Evolutionary conservation across 2,329 filamentous ascomycete species (phyloP).

Genomic region (Ascocoryne sarcoides): DNA sequence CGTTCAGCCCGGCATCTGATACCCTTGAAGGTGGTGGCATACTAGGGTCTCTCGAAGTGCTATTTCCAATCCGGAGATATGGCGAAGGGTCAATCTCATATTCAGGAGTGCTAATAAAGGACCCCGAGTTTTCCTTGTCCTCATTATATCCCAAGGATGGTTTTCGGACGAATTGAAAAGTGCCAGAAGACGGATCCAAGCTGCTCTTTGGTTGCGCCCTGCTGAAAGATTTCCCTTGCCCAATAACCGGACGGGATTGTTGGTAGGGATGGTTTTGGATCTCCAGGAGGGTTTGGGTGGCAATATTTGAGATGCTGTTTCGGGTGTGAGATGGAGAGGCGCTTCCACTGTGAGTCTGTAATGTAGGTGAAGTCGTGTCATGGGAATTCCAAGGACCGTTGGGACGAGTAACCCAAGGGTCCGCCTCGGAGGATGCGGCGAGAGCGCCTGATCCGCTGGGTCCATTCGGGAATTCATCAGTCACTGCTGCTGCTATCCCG

Average conservation of each 20-base stretch:
- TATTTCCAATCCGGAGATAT: slow-evolving; percentile 37
- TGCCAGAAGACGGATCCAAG: slow-evolving; percentile 37
- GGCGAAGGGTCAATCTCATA: slow-evolving; percentile 21
- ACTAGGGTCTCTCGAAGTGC: slow-evolving; percentile 44
- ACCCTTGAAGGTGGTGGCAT: slow-evolving; percentile 49
- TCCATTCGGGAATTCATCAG: slow-evolving; percentile 37
- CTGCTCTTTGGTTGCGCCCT: slow-evolving; percentile 32
- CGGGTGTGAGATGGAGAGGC: slow-evolving; percentile 51
- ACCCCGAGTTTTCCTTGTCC: slow-evolving; percentile 26
- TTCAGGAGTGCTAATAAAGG: slow-evolving; percentile 16
- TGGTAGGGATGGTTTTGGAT: slow-evolving; percentile 32
- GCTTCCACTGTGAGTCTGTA: slow-evolving; percentile 38
- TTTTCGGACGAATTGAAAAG: slow-evolving; percentile 32
- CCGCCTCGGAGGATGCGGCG: slow-evolving; percentile 58
- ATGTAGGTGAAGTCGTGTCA: slow-evolving; percentile 36
- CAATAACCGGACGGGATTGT: slow-evolving; percentile 37
- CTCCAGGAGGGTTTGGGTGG: slow-evolving; percentile 32
- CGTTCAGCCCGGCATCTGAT: slow-evolving; percentile 34
- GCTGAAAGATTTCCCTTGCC: slow-evolving; percentile 30
- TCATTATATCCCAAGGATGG: slow-evolving; percentile 22
- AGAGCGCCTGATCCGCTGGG: slow-evolving; percentile 63
- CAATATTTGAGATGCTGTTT: slow-evolving; percentile 35
- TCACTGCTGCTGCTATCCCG: slow-evolving; percentile 26
- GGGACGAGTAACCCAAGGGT: slow-evolving; percentile 47
- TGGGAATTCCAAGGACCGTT: slow-evolving; percentile 50